phyloP scores from a whole-genome alignment of 129 eudicot genomes.

The Centaurea solstitialis region DNA sequence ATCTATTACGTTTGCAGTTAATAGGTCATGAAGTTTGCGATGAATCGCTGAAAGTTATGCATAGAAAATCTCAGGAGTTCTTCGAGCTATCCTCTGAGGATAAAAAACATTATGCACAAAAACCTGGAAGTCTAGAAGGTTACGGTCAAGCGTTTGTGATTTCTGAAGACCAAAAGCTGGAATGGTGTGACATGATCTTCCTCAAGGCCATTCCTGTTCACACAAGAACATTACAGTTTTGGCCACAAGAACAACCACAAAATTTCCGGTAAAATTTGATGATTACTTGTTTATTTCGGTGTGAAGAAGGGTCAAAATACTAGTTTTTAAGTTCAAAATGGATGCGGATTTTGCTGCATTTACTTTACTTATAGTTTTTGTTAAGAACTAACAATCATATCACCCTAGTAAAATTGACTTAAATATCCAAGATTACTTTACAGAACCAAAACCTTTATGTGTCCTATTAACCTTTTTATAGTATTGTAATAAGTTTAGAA shows the following conservation, averaged over 20 bases:
- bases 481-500: neutral
- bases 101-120: slow-evolving; percentile 33
- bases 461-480: neutral
- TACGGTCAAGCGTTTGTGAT: slow-evolving; percentile 48
- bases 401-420: too few relatives aligned
- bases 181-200: slow-evolving; percentile 47
- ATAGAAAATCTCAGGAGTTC: slow-evolving; percentile 28
- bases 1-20: slow-evolving; percentile 25
- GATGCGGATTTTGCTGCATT: too few relatives aligned
- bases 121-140: slow-evolving; percentile 45
- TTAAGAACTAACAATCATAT: neutral
- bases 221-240: slow-evolving; percentile 31
- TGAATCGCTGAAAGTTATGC: slow-evolving; percentile 27
- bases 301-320: neutral
- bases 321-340: neutral
- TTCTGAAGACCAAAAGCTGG: slow-evolving; percentile 45
- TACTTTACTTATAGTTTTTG: neutral
- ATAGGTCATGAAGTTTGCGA: slow-evolving; percentile 28
- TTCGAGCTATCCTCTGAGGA: slow-evolving; percentile 30
- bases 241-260: slow-evolving; percentile 32
- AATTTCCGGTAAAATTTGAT: slow-evolving; percentile 24
- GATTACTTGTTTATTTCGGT: neutral
- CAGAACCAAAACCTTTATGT: neutral
- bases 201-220: slow-evolving; percentile 39
- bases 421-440: neutral